These are phyloP conservation scores for Meira miltonrushii DNA, from an alignment of 1,284 basidiomycete genomes.

Conservation along the genomic window DNA sequence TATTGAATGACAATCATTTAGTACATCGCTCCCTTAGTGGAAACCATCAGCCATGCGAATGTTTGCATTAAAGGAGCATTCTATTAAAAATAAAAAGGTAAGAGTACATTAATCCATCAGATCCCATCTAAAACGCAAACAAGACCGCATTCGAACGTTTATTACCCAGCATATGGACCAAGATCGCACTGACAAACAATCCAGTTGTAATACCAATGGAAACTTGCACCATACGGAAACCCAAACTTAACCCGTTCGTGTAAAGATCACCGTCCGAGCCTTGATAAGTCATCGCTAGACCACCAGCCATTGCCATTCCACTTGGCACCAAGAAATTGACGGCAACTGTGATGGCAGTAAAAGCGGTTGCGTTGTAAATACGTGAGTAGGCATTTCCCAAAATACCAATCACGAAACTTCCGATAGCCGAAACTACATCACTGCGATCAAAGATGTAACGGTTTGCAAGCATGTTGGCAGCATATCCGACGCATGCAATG, in stretches of 20 bases:
- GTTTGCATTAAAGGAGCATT: no score
- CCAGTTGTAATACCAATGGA: conserved; percentile 85
- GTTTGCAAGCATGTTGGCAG: conserved; percentile 62
- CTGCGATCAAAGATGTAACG: conserved; percentile 79
- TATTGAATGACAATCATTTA: no score
- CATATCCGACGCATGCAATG: conserved; percentile 72
- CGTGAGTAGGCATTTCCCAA: conserved; percentile 78
- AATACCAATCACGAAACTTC: conserved; percentile 75
- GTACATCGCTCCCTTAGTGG: no score
- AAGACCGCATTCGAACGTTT: conserved; percentile 70
- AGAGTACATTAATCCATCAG: not conserved
- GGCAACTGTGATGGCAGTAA: conserved; percentile 81
- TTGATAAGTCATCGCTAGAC: conserved; percentile 65
- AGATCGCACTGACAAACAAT: conserved; percentile 77
- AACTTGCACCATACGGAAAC: conserved; percentile 66
- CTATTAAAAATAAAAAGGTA: no score
- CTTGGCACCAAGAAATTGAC: conserved; percentile 73
- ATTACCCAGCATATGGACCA: conserved; percentile 77
- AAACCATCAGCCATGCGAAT: no score
- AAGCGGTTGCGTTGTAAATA: conserved; percentile 79
- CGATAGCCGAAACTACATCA: conserved; percentile 77
- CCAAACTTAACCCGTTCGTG: conserved; percentile 54
- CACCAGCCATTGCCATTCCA: conserved; percentile 77
- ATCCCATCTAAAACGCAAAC: conserved; percentile 56
- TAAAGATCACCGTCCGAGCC: conserved; percentile 58